Evolutionary conservation across 768 basidiomycete species (phyloP), one percentile per base, ranked within the genome.

Genomic region (Exsudoporus frostii): DNA sequence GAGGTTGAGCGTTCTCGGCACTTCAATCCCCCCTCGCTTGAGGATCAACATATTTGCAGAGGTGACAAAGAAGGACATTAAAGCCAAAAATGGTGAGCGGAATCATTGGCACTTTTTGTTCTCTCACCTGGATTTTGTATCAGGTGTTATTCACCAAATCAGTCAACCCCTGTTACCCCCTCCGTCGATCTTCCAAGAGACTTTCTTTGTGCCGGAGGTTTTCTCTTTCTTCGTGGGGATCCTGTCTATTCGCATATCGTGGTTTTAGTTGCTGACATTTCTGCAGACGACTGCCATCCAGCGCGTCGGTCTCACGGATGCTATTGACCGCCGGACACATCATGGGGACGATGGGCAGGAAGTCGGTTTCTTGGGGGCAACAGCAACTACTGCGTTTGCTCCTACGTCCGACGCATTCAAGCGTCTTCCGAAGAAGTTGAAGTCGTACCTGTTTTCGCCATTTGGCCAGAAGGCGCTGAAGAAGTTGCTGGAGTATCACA

Each of bases 1-100:
- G 40, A 77, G 83, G 33, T 51, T 84, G 44, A 71, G 73, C 20
- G 64, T 81, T 33, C 55, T 66, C 37, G 63, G 69, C 39, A 64
- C 53, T 4, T 37, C 67, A 33, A 34, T 78, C 8, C 73, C 71
- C 3, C 74, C 71, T 7, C 51, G 60, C 0, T 67, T 75, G 27
- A 67, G 55, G 71, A 40, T 58, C 57, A 59, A 58, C 17, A 13
- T 15, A 1, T 29, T 59, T 17, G 57, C 42, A 11, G 50, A 59
- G 2, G 57, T 58, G 33, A 59, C 19, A 25, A 59, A 42, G 37
- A 39, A 30, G 19, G 50, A 59, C 27, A 54, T 59, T 34, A 43
- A 44, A 32, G 37, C 45, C 11, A 39, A 48, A 25, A 58, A 59
- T 19, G 57, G 57, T 58, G 42, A 34, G 51, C 15, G 5, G 5